Base-by-base conservation (phyloP, 768 basidiomycete species). In the Tulasnella sp. region DNA sequence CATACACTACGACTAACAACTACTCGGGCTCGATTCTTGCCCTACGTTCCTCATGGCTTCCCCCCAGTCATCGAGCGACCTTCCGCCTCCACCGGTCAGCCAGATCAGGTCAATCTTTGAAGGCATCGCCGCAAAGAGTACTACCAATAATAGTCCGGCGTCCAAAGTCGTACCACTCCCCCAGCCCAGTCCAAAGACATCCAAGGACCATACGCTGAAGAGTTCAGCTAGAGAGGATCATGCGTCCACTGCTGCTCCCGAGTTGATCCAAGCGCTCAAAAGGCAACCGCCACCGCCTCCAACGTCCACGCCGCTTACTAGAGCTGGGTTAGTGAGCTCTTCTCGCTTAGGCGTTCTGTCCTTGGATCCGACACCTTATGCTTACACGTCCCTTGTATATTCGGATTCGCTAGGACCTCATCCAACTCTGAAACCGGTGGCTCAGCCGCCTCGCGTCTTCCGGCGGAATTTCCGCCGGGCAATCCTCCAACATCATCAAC, bases 51-150 rank as follows among this genome's bases (percentile, higher is more conserved):
- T 46, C 44, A 40, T 46, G 71, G 18, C 71, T 26, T 40, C 71
- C 71, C 37, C 71, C 29, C 70, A 70, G 71, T 46, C 61, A 67
- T 67, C 71, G 39, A 72, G 71, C 20, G 71, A 72, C 23, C 71
- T 46, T 46, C 44, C 37, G 1, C 71, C 71, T 16, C 71, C 37
- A 35, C 71, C 71, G 3, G 71, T 72, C 71, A 72, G 71, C 26
- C 71, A 40, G 44, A 72, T 72, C 71, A 40, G 71, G 71, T 72
- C 71, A 29, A 72, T 72, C 39, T 72, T 72, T 46, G 71, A 72
- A 40, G 71, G 71, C 71, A 72, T 72, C 39, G 71, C 71, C 6
- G 71, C 71, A 15, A 40, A 35, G 61, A 67, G 32, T n/a, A 40
- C 29, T 3, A 40, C 71, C 39, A 72, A 72, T 72, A 67, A 67